phyloP scores from a whole-genome alignment of 306 rosid species.

The Trifolium repens region DNA sequence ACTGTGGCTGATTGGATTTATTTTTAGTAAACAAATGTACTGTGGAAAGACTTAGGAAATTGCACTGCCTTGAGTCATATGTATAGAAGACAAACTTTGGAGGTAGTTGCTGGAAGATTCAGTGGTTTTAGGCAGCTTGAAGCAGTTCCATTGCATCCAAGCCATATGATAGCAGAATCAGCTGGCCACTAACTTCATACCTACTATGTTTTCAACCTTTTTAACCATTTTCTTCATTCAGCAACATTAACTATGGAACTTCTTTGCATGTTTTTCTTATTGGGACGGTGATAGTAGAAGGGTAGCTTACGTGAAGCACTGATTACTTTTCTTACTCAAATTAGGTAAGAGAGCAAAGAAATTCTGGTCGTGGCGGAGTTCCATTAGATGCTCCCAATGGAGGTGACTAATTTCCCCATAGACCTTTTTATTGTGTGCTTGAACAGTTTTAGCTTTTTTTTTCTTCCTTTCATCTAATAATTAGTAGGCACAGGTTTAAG shows the following conservation, averaged over 20 bases:
- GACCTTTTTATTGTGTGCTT: slow-evolving; percentile 28
- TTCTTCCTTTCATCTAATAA: slow-evolving; percentile 19
- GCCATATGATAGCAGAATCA: slow-evolving; percentile 20
- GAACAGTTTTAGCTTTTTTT: slow-evolving; percentile 28
- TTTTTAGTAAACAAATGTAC: neutral
- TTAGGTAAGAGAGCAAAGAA: slow-evolving; percentile 57
- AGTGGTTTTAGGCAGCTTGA: slow-evolving; percentile 12
- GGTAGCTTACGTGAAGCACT: slow-evolving; percentile 27
- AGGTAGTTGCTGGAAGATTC: slow-evolving; percentile 2
- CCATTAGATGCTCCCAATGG: slow-evolving; percentile 49
- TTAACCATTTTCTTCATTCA: slow-evolving; percentile 14
- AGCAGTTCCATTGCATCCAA: slow-evolving; percentile 18
- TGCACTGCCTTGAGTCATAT: slow-evolving; percentile 2
- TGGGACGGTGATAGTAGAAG: slow-evolving; percentile 4
- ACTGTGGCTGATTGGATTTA: neutral
- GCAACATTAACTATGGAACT: slow-evolving; percentile 4
- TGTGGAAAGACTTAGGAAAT: neutral
- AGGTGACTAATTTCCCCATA: slow-evolving; percentile 49
- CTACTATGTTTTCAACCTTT: neutral
- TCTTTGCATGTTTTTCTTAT: neutral
- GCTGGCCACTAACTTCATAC: slow-evolving; percentile 10
- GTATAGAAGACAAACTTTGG: slow-evolving; percentile 3
- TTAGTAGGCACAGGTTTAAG: slow-evolving; percentile 43
- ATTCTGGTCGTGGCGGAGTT: slow-evolving; percentile 42
- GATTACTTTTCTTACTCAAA: slow-evolving; percentile 32